Evolutionary conservation across 805 yeast genomes (phyloP), one percentile per base, ranked within the genome.

Genomic region (Isabelozyma pseudorhagii): DNA sequence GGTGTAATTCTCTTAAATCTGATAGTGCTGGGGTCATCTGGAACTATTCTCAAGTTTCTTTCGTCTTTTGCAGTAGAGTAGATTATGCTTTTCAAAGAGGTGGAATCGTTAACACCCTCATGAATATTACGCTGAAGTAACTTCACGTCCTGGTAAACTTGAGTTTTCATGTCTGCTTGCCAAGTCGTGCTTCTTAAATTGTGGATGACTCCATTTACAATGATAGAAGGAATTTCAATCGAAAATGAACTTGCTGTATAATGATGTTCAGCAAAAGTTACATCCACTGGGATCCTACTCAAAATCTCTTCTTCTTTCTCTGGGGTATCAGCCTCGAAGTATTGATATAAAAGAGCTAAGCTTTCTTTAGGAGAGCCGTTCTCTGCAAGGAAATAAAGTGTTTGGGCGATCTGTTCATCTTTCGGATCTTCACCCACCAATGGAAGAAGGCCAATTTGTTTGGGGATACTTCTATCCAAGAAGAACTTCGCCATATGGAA

Each of bases 371-470:
- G 47, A 21, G 59, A 54, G 0, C 76, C 60, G 0, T 58, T 61
- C 10, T 64, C 67, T 40, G 63, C 59, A 29, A 74, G 53, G 40
- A 62, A 71, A 53, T 71, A 73, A 49, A 72, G 69, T 46, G 49
- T 54, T 42, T 68, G 57, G 1, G 75, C 71, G 14, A 73, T 41
- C 7, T 43, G 40, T 6, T 58, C 54, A 48, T 71, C 77, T 18
- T 54, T 46, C 9, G 59, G 59, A 17, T 66, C 68, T 5, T 54
- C 57, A 1, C 61, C 65, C 8, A 66, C 60, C 2, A 87, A 50
- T 0, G 98, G 96, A n/a, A 93, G 71, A 3, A 93, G 53, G 6
- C 97, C 99, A 46, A 93, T 61, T 64, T 92, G 86, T 54, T 91
- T 87, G 0, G 97, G 89, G 14, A 87, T 75, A 1, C 82, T 81